These are phyloP conservation scores for Coemansia nantahalensis DNA, from an alignment of 192 early-diverging fungal species.

Conservation along the genomic window DNA sequence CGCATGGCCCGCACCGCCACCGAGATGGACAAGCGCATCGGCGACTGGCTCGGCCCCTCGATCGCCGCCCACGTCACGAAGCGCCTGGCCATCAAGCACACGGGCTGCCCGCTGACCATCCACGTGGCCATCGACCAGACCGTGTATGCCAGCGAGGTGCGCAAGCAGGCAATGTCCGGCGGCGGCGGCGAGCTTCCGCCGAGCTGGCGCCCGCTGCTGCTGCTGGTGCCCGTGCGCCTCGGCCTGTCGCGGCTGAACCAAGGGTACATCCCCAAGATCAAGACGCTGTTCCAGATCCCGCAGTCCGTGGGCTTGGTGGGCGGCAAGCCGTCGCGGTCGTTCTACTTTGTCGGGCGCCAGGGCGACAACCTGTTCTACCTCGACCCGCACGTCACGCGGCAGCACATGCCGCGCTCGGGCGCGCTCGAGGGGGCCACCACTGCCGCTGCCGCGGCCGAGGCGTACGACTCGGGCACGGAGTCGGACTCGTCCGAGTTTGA, in stretches of 20 bases:
- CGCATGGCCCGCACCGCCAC: too few relatives aligned
- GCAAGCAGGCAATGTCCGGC: slow-evolving; percentile 34
- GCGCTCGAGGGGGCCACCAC: slow-evolving; percentile 11
- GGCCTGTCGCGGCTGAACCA: slow-evolving; percentile 48
- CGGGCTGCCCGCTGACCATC: slow-evolving; percentile 43
- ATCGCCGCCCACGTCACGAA: slow-evolving; percentile 54
- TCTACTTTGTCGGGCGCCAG: slow-evolving; percentile 51
- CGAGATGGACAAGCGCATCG: slow-evolving; percentile 53
- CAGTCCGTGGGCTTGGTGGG: slow-evolving; percentile 54
- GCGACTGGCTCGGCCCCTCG: slow-evolving; percentile 55
- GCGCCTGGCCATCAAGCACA: slow-evolving; percentile 46
- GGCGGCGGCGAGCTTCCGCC: slow-evolving; percentile 2
- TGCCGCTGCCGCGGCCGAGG: background rate
- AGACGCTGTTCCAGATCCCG: slow-evolving; percentile 52
- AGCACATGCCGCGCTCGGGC: slow-evolving; percentile 30
- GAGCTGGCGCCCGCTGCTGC: slow-evolving; percentile 36
- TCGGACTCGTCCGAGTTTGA: slow-evolving; percentile 51
- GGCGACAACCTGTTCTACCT: slow-evolving; percentile 54
- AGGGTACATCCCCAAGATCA: slow-evolving; percentile 47
- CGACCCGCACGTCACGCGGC: slow-evolving; percentile 53
- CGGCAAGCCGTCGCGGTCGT: slow-evolving; percentile 51
- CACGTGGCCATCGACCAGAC: slow-evolving; percentile 55
- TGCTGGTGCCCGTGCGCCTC: slow-evolving; percentile 54
- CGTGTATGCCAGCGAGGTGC: slow-evolving; percentile 47
- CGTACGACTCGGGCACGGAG: slow-evolving; percentile 24